Base-by-base conservation (phyloP, 345 rosid genomes). In the Chamaenerion angustifolium region DNA sequence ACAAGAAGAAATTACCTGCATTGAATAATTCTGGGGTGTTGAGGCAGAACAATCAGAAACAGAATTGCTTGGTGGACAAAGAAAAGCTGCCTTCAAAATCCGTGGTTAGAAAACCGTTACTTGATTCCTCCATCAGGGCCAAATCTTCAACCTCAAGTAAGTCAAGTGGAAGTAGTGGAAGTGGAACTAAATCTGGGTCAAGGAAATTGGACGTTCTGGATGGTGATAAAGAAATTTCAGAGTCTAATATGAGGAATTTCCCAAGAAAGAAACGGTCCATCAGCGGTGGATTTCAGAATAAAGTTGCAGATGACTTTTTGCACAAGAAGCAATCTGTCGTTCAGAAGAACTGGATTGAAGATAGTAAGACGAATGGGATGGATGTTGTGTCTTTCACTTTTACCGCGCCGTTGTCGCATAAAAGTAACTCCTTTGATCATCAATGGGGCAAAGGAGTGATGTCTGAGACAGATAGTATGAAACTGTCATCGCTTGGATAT, bases 11-110 rank as follows among this genome's bases (percentile, higher is more conserved):
- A 65, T 47, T 75, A 11, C 67, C 70, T n/a, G 25, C 56, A 17
- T 59, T 59, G 16, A 79, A 53, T 65, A 0, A 65, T 63, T 55
- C 83, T 62, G 76, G 79, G 51, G 90, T 63, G 46, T 82, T 92
- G 43, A 78, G 80, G 73, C 96, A 72, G 77, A 92, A 92, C 63
- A 62, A 82, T 56, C 96, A 84, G 78, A 92, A 87, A 56, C 98
- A 92, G 59, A 92, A 92, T 61, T 68, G 79, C 52, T 16, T 42
- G 19, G 23, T 53, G 15, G 79, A 70, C 41, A 78, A 59, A 65
- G 79, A 80, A 16, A 83, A 64, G 56, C 54, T 58, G 42, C 58
- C 79, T 15, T 62, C 75, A 52, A 80, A 70, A 64, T 18, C 79
- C 23, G 21, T 35, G 0, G 61, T 23, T 54, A 31, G 37, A 31